Evolutionary conservation across 352 stramenopile species (phyloP), one percentile per base, ranked within the genome.

Genomic region (Pythium aquatile): DNA sequence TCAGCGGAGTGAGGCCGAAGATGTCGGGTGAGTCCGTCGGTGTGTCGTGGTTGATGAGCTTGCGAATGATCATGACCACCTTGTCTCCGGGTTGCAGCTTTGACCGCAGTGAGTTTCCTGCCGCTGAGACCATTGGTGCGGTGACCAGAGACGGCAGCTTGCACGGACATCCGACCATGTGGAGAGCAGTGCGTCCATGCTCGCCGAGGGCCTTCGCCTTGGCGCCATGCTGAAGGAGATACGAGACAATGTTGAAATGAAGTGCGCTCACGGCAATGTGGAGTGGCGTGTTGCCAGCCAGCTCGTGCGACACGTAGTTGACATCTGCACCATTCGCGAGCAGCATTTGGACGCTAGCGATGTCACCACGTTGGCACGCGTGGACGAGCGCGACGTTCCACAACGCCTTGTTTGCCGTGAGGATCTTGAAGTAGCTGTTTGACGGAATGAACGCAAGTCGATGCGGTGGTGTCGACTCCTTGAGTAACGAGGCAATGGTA

Each of bases 381-480:
- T 96, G 83, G 51, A 93, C 87, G 17, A 96, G 71, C n/a, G 87
- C 87, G 11, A 96, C 87, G 54, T 96, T 96, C 87, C 87, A 96
- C 13, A 96, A 53, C 37, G 87, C 88, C 65, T 96, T 96, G 70
- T 91, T 94, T 0, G 81, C 81, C 20, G 85, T 91, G 54, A 96
- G 59, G 61, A 96, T 96, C 58, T 93, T 93, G 70, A 93, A 93
- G 64, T 96, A 96, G 65, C 81, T 93, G 61, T 64, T 80, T 30
- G 74, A 79, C n/a, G 85, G 85, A 44, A 96, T 96, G 57, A 96
- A 96, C 6, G 85, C 85, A 30, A 96, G 66, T 33, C 85, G 77
- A 73, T 94, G 82, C 6, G 87, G 87, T 17, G 84, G 83, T 0
- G 71, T 73, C 16, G 87, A 93, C 55, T 83, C 75, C 16, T 85